Conservation (phyloP, 164 flowering plant species). For the Piper longum region DNA sequence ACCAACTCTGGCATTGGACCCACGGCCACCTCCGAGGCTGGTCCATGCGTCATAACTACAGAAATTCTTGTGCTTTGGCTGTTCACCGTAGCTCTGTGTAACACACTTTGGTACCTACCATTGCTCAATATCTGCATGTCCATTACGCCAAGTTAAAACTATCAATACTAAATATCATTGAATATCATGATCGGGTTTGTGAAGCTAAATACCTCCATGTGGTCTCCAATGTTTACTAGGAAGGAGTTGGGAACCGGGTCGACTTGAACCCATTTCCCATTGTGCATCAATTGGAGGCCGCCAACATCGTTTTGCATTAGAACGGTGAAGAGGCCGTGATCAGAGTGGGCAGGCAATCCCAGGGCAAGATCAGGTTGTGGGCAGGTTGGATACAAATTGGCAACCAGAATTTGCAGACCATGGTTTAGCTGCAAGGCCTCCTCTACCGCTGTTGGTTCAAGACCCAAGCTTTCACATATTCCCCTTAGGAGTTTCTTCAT, state of each 20-base stretch:
- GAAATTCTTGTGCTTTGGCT: constrained; percentile 32
- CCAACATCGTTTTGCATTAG: constrained; percentile 35
- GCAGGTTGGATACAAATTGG: constrained; percentile 8
- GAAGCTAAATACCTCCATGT: constrained; percentile 27
- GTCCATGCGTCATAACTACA: constrained; percentile 34
- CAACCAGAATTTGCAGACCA: constrained; percentile 5
- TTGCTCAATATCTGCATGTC: constrained; percentile 43
- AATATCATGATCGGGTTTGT: not conserved
- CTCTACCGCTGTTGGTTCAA: constrained; percentile 2
- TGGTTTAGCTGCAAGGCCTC: constrained; percentile 1
- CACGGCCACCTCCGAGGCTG: constrained; percentile 34
- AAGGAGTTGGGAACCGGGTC: constrained; percentile 37
- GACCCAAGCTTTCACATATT: constrained; percentile 10
- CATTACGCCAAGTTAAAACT: not conserved
- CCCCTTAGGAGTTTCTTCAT: constrained; percentile 2
- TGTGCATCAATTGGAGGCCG: constrained; percentile 52
- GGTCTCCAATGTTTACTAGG: constrained; percentile 50
- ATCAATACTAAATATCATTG: not conserved
- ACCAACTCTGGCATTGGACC: constrained; percentile 27
- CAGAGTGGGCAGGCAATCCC: constrained; percentile 10
- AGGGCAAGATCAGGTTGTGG: constrained; percentile 11
- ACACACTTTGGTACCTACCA: constrained; percentile 53
- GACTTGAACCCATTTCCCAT: constrained; percentile 51
- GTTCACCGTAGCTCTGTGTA: constrained; percentile 53
- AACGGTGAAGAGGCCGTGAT: constrained; percentile 14